Conservation (phyloP, 2,329 filamentous ascomycete species). For the Cladophialophora psammophila region DNA sequence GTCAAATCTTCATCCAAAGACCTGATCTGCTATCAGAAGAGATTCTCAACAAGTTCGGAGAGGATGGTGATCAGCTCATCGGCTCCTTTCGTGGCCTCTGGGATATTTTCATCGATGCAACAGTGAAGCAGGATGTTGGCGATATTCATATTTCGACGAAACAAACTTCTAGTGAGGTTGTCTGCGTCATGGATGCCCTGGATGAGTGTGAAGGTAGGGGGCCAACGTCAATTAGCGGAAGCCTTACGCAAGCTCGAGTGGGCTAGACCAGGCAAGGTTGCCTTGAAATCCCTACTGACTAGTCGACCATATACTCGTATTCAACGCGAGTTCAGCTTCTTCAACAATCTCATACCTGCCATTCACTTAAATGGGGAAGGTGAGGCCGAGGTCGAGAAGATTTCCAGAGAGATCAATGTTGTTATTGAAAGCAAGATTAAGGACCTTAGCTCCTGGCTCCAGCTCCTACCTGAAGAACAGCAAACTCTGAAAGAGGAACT, state of each 20-base stretch:
- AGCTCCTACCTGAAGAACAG: background rate
- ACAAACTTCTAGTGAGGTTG: slow-evolving; percentile 1
- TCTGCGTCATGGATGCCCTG: slow-evolving; percentile 30
- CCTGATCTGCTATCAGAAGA: slow-evolving; percentile 40
- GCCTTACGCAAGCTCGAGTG: slow-evolving; percentile 14
- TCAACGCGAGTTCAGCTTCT: slow-evolving; percentile 25
- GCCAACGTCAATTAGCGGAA: slow-evolving; percentile 22
- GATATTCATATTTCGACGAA: too few relatives aligned
- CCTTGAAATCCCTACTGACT: slow-evolving; percentile 41
- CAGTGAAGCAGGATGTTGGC: slow-evolving; percentile 7
- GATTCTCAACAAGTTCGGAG: slow-evolving; percentile 11
- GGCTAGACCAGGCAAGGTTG: background rate
- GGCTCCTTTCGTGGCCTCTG: slow-evolving; percentile 21
- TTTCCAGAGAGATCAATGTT: slow-evolving; percentile 38
- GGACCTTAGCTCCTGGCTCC: slow-evolving; percentile 14
- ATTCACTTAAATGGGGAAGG: slow-evolving; percentile 36
- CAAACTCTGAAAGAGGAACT: slow-evolving; percentile 1
- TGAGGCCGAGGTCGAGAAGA: slow-evolving; percentile 28
- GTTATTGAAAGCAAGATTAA: slow-evolving; percentile 36
- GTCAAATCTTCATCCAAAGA: slow-evolving; percentile 47
- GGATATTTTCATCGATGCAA: slow-evolving; percentile 13
- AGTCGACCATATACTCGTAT: slow-evolving; percentile 45
- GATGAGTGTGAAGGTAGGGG: slow-evolving; percentile 29
- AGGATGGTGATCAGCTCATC: slow-evolving; percentile 12
- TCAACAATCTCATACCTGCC: slow-evolving; percentile 17